Base-by-base conservation (phyloP, 345 rosid species). In the Microcos paniculata region DNA sequence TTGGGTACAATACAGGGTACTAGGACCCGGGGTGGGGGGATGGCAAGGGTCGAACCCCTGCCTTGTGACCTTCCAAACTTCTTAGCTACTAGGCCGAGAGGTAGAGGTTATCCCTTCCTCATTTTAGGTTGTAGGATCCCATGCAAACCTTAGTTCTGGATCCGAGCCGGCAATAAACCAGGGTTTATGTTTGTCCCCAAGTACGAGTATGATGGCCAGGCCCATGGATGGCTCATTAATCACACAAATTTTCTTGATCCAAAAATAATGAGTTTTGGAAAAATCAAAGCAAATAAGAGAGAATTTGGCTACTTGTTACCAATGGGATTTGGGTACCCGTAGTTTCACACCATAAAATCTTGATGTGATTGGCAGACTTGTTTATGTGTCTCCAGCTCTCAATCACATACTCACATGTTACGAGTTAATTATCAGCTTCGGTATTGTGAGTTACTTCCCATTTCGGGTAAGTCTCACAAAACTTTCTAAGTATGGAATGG, bases 361-460 rank as follows among this genome's bases (percentile, higher is more conserved):
- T 69, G 58, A 69, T 69, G 30, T 69, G 8, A 69, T 18, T 48
- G 26, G 72, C 30, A 30, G 15, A 49, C 16, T 69, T 49, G 58
- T 69, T 30, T 5, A 49, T 40, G 28, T 69, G 59, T 69, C 59
- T 51, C 73, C 73, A 69, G 19, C 31, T 69, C 19, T 69, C 59
- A 31, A 49, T 51, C 59, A 31, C 73, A 69, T 30, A 18, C 4
- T 21, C 55, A 70, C 73, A 19, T 70, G 43, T 19, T 31, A 30
- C 31, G 18, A 10, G 19, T 71, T 52, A 21, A 15, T 35, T 53
- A 33, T 71, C 33, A 71, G 33, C 14, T 21, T 7, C 15, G 49
- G 74, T 38, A 68, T 26, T 11, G 35, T 48, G 57, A 21, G 72
- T 24, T 48, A 53, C 63, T 55, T 71, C n/a, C 74, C 49, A 53